Conservation (phyloP, 2,329 filamentous ascomycete species). For the Cladosporium sp. region DNA sequence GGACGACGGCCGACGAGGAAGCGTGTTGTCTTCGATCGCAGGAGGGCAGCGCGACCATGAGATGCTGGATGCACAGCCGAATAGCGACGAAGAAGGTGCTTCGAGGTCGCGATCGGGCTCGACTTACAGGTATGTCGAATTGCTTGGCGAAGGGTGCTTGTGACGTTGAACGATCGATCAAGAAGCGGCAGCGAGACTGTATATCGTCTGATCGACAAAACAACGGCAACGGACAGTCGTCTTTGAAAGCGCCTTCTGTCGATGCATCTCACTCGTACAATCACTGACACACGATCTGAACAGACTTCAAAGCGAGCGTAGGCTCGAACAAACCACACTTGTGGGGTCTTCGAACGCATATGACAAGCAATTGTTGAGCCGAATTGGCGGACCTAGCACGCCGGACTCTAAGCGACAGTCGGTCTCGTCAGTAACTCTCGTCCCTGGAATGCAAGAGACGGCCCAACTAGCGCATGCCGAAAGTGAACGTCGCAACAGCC, state of each 20-base stretch:
- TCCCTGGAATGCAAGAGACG: constrained; percentile 30
- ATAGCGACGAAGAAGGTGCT: constrained; percentile 33
- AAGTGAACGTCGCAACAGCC: constrained; percentile 44
- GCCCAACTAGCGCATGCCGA: constrained; percentile 40
- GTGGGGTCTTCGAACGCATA: constrained; percentile 62
- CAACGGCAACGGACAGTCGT: neutral
- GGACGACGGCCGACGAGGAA: constrained; percentile 40
- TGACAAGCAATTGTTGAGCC: constrained; percentile 62
- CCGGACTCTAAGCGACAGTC: constrained; percentile 45
- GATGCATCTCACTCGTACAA: neutral
- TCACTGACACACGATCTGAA: neutral
- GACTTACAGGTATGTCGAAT: constrained; percentile 44
- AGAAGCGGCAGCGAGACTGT: neutral
- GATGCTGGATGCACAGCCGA: constrained; percentile 29
- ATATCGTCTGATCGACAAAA: neutral
- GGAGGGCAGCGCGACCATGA: constrained; percentile 28
- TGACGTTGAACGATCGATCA: neutral
- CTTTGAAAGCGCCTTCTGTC: neutral
- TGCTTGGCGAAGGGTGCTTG: neutral
- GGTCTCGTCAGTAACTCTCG: constrained; percentile 35
- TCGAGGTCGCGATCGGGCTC: constrained; percentile 35
- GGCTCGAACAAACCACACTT: constrained; percentile 59
- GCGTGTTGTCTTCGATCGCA: constrained; percentile 41
- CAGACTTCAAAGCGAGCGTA: constrained; percentile 58
- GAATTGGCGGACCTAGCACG: constrained; percentile 61